Evolutionary conservation across 108 stramenopile genomes (phyloP), one percentile per base, ranked within the genome.

Genomic region (Skeletonema marinoi): DNA sequence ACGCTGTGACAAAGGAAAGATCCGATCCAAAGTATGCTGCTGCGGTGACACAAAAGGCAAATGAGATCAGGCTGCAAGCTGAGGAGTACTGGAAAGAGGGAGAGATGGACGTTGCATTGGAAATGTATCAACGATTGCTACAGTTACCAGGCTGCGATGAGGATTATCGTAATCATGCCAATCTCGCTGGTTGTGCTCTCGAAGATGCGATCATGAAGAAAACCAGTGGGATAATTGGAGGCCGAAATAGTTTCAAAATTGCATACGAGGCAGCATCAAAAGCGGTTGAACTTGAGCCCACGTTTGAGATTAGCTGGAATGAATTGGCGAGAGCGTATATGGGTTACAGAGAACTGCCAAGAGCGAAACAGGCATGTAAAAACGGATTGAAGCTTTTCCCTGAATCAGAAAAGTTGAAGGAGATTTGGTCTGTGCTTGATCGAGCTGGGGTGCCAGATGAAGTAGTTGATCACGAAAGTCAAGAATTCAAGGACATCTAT

Each of bases 391-490:
- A 33, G 35, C 36, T 38, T 29, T 64, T 64, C 10, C 63, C 63
- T 5, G 1, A 33, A 19, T 64, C 41, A 9, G 8, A 38, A 33
- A 12, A 14, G 7, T 21, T 64, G 32, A 17, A 35, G 7, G 63
- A 38, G 38, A 64, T 64, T 35, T 64, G 36, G 38, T 25, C 21
- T 29, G 10, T 36, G 32, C 63, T 64, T 39, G 19, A 64, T 64
- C 10, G 10, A 17, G 35, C 7, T 19, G 63, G 38, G 7, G 63
- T 64, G 10, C 63, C 63, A 25, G 33, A 64, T 41, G 4, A 0
- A 38, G 63, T 64, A 1, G 63, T 64, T n/a, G 63, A 64, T 36
- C 63, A 64, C 31, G 63, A 64, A 8, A 64, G 63, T 1, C 39
- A 64, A 19, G 63, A 64, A 4, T 64, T 33, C 63, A 35, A 35